A percentile compares a stretch with the other conserved stretches of the same genome.
phyloP scores from a whole-genome alignment of 768 basidiomycete genomes.

The Suillus clintonianus region DNA sequence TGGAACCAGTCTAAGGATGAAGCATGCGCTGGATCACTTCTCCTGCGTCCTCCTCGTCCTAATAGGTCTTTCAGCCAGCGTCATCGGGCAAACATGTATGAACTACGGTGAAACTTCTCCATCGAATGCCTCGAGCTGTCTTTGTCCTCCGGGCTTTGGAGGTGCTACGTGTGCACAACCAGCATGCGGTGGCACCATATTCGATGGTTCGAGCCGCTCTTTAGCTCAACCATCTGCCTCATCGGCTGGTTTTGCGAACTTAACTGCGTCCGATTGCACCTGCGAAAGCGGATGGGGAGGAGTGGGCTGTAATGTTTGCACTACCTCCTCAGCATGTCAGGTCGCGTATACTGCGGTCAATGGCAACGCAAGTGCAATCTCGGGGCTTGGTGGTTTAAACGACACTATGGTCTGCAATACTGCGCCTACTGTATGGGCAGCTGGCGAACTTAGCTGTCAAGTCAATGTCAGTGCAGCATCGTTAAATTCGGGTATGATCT shows the following conservation, averaged over 20 bases:
- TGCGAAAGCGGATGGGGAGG: conserved; percentile 81
- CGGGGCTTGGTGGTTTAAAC: conserved; percentile 45
- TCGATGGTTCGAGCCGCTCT: conserved; percentile 64
- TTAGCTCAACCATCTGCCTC: conserved; percentile 41
- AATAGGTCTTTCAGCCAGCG: conserved; percentile 9
- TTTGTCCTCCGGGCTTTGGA: conserved; percentile 83
- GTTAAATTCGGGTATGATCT: neutral
- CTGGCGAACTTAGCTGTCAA: conserved; percentile 82
- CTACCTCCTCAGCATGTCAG: conserved; percentile 66
- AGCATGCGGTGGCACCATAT: conserved; percentile 81
- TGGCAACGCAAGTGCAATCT: conserved; percentile 33
- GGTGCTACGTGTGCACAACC: conserved; percentile 68
- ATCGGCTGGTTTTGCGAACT: conserved; percentile 55
- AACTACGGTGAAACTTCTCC: conserved; percentile 20
- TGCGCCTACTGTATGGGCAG: conserved; percentile 68
- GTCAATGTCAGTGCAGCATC: conserved; percentile 62
- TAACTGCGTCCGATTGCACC: conserved; percentile 65
- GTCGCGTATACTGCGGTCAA: conserved; percentile 51
- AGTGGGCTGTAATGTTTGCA: conserved; percentile 79
- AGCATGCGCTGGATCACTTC: neutral
- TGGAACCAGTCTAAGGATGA: neutral
- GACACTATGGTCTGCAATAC: conserved; percentile 75
- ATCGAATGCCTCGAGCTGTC: conserved; percentile 42
- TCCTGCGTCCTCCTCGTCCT: conserved; percentile 12
- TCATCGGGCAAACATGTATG: conserved; percentile 27